Conservation (phyloP, 257 asterid genomes). For the Penstemon davidsonii region DNA sequence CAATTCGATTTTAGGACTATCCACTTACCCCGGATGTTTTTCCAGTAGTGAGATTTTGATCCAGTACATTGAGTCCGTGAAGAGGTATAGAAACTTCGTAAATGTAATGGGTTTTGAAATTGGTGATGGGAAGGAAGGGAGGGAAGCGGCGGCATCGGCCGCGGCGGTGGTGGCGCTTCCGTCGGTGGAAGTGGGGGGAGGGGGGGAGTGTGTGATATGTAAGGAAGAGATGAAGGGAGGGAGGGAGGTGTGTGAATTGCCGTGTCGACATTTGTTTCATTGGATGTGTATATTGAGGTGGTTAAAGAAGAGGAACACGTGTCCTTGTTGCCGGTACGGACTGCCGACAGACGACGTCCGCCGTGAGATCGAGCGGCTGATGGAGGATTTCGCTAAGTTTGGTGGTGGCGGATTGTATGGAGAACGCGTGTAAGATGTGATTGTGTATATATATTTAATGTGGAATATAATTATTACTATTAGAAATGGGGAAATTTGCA, state of each 20-base stretch:
- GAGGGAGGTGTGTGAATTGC: conserved; percentile 82
- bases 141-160: conserved; percentile 52
- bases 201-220: conserved; percentile 71
- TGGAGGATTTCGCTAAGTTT: conserved; percentile 51
- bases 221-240: conserved; percentile 74
- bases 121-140: conserved; percentile 33
- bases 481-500: no score
- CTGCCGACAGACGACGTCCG: conserved; percentile 76
- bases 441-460: no score
- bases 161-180: conserved; percentile 71
- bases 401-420: conserved; percentile 26
- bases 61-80: conserved; percentile 51
- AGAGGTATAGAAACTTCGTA: conserved; percentile 60
- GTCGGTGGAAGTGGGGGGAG: conserved; percentile 48
- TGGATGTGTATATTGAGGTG: conserved; percentile 80
- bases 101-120: conserved; percentile 38
- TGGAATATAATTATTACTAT: no score
- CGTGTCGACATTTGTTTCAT: conserved; percentile 82
- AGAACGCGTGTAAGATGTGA: not conserved
- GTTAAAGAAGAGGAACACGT: conserved; percentile 68
- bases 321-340: conserved; percentile 86
- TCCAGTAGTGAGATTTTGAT: conserved; percentile 45
- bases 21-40: conserved; percentile 42
- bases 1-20: conserved; percentile 35
- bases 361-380: conserved; percentile 71